These are phyloP conservation scores for Nothophytophthora sp. DNA, from an alignment of 352 stramenopile species.

Conservation along the genomic window DNA sequence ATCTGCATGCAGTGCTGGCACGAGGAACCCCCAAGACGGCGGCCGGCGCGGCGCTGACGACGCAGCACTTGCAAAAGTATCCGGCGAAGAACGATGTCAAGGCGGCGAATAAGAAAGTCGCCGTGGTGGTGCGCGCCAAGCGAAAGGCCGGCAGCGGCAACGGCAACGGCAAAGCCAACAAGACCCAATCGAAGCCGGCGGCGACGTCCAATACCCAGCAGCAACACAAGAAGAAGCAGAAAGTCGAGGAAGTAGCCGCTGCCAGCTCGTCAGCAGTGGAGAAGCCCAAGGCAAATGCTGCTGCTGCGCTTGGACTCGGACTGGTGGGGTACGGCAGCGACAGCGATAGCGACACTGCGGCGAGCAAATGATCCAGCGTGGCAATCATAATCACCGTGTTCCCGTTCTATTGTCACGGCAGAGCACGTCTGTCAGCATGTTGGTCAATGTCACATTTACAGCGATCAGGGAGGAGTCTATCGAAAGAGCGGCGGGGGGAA, in stretches of 20 bases:
- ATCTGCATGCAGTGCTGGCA: constrained; percentile 42
- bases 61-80: constrained; percentile 32
- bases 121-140: constrained; percentile 58
- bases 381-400: too few relatives aligned
- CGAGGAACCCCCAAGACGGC: constrained; percentile 41
- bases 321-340: constrained; percentile 73
- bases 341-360: constrained; percentile 45
- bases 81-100: constrained; percentile 30
- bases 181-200: constrained; percentile 12
- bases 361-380: constrained; percentile 5
- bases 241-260: constrained; percentile 4
- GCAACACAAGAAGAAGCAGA: constrained; percentile 23
- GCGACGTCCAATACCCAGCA: constrained; percentile 11
- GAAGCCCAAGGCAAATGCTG: constrained; percentile 12
- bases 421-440: background rate
- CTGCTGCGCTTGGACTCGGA: constrained; percentile 27
- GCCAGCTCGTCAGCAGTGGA: constrained; percentile 1
- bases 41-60: constrained; percentile 12
- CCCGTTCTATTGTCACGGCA: background rate
- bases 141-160: constrained; percentile 36
- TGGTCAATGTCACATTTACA: background rate
- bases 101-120: constrained; percentile 21
- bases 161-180: constrained; percentile 17
- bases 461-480: too few relatives aligned
- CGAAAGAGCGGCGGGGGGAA: constrained; percentile 31